phyloP scores from a whole-genome alignment of 2,329 filamentous ascomycete species.

The Cyphellophora europaea region DNA sequence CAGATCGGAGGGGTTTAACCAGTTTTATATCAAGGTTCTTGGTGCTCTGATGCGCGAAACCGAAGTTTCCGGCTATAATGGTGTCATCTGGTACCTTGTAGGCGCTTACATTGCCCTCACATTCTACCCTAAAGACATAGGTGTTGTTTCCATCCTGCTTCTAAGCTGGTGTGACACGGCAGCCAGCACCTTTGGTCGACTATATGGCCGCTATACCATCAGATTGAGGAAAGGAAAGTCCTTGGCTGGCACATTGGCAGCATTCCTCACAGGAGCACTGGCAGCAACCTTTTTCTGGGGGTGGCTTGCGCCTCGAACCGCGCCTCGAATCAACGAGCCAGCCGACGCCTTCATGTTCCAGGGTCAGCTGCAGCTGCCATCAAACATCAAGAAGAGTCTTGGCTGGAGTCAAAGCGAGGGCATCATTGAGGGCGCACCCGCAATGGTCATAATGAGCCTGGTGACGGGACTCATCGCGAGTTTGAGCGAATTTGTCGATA shows the following conservation, averaged over 20 bases:
- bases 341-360: slow-evolving; percentile 70
- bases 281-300: slow-evolving; percentile 87
- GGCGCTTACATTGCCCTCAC: slow-evolving; percentile 79
- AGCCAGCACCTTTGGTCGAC: slow-evolving; percentile 82
- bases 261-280: slow-evolving; percentile 70
- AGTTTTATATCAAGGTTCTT: slow-evolving; percentile 71
- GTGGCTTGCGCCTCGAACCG: slow-evolving; percentile 61
- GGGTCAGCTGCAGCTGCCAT: slow-evolving; percentile 63
- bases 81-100: slow-evolving; percentile 91
- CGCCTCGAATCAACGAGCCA: slow-evolving; percentile 38
- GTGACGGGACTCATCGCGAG: slow-evolving; percentile 85
- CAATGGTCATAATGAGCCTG: slow-evolving; percentile 70
- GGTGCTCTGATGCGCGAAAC: slow-evolving; percentile 95
- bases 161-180: slow-evolving; percentile 98
- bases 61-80: slow-evolving; percentile 89
- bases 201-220: slow-evolving; percentile 83
- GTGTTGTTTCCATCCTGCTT: slow-evolving; percentile 77
- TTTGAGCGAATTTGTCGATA: slow-evolving; percentile 78
- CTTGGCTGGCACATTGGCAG: slow-evolving; percentile 77
- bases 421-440: slow-evolving; percentile 59
- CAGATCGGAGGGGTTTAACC: slow-evolving; percentile 70
- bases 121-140: slow-evolving; percentile 88
- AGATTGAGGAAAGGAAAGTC: slow-evolving; percentile 81
- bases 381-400: slow-evolving; percentile 46
- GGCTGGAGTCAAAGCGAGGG: slow-evolving; percentile 51